Evolutionary conservation across 129 eudicot genomes (phyloP), one percentile per base, ranked within the genome.

Genomic region (Helichrysum umbraculigerum): DNA sequence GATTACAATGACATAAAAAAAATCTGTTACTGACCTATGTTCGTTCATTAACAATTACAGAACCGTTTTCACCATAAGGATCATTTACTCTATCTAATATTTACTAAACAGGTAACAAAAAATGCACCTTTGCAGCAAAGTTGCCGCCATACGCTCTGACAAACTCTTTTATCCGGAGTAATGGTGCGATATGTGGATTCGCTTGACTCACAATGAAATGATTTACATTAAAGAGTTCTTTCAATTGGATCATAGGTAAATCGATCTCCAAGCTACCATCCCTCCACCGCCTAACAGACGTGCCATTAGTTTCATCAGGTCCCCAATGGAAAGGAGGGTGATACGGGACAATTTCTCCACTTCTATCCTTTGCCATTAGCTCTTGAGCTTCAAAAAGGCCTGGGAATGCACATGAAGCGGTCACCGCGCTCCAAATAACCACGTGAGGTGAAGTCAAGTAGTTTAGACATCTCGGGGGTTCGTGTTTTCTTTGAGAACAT

Each of bases 161-260:
- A 47, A 91, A 73, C 69, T 89, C 93, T 86, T 94, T 94, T 29
- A 91, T n/a, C 86, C 94, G 82, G 52, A 94, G 76, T 35, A 94
- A 71, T 51, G 99, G 97, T 25, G 93, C 87, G 78, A 94, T 91
- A 86, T 94, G 99, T 37, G 97, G 97, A 82, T 94, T 94, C 6
- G 99, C 99, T 81, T 94, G 99, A 72, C 99, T 91, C 58, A 91
- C 99, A 10, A 94, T 94, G n/a, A 94, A 94, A 76, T 94, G 99
- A 84, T 91, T 94, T 3, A 94, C 99, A 78, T 94, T 94, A 68
- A 94, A 94, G 3, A 94, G 89, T 76, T 94, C 99, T 84, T 91
- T 94, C 78, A 94, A 81, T 76, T 94, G 97, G 86, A 94, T 89
- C 97, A 91, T 94, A 51, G 99, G 99, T 30, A 94, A 71, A 87